Evolutionary conservation across 805 yeast genomes (phyloP).

Genomic region (Suhomyces prunicola): DNA sequence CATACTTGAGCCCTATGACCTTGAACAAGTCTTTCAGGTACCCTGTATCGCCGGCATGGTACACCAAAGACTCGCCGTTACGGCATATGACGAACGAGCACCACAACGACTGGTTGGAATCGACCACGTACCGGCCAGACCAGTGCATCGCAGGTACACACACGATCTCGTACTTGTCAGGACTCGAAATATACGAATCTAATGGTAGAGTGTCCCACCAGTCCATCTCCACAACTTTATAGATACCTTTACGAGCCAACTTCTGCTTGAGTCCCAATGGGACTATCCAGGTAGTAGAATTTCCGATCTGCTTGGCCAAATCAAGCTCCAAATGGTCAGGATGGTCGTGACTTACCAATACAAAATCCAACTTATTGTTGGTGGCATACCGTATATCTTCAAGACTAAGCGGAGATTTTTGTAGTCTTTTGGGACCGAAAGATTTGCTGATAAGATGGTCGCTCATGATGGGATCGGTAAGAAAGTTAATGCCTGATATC

Average conservation of each 20-base stretch:
- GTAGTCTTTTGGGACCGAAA: conserved; percentile 82
- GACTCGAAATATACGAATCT: conserved; percentile 37
- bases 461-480: conserved; percentile 83
- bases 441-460: conserved; percentile 58
- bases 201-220: conserved; percentile 76
- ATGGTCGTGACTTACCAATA: conserved; percentile 88
- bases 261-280: conserved; percentile 72
- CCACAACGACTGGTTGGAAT: conserved; percentile 83
- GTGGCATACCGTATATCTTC: conserved; percentile 48
- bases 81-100: conserved; percentile 74
- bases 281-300: conserved; percentile 74
- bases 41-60: conserved; percentile 96
- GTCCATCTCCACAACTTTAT: conserved; percentile 69
- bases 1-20: conserved; percentile 61
- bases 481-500: conserved; percentile 63
- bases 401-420: conserved; percentile 67
- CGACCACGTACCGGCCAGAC: conserved; percentile 84
- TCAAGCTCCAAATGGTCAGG: conserved; percentile 87
- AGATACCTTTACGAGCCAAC: conserved; percentile 56
- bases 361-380: conserved; percentile 61
- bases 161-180: conserved; percentile 67
- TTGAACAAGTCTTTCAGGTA: conserved; percentile 71
- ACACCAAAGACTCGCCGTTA: conserved; percentile 67
- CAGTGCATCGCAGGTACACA: conserved; percentile 97
- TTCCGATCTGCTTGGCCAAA: conserved; percentile 50